These are phyloP conservation scores for Globisporangium middletonii DNA, from an alignment of 352 stramenopile species.

Conservation along the genomic window DNA sequence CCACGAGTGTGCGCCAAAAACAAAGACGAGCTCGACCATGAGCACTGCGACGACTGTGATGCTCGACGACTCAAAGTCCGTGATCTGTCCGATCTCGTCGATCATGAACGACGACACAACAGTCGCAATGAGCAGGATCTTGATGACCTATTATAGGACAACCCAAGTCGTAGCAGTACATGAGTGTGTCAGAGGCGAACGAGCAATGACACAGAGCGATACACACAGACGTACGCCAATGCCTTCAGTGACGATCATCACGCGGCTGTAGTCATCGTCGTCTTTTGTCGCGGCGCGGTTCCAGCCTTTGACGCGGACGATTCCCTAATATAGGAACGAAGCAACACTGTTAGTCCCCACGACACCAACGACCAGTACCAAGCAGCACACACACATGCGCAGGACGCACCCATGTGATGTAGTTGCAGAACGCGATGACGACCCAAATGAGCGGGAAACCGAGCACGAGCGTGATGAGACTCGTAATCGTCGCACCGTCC, in stretches of 20 bases:
- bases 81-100: slow-evolving; percentile 71
- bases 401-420: slow-evolving; percentile 58
- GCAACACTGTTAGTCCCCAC: neutral
- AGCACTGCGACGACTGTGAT: slow-evolving; percentile 75
- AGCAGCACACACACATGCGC: neutral
- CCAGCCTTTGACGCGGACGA: slow-evolving; percentile 81
- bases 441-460: slow-evolving; percentile 75
- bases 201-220: no score
- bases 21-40: slow-evolving; percentile 71
- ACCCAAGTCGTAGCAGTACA: no score
- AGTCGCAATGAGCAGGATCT: slow-evolving; percentile 68
- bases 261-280: slow-evolving; percentile 79
- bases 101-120: slow-evolving; percentile 86
- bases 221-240: slow-evolving; percentile 39
- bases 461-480: slow-evolving; percentile 54
- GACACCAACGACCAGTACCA: neutral
- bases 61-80: slow-evolving; percentile 73
- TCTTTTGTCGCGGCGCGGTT: slow-evolving; percentile 56
- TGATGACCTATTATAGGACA: slow-evolving; percentile 45
- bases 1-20: slow-evolving; percentile 79
- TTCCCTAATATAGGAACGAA: slow-evolving; percentile 29
- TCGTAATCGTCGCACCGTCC: slow-evolving; percentile 33
- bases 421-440: slow-evolving; percentile 79
- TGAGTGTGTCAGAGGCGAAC: no score
- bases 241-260: slow-evolving; percentile 85